Conservation (phyloP, 192 early-diverging fungal genomes). For the Backusella tuberculispora region DNA sequence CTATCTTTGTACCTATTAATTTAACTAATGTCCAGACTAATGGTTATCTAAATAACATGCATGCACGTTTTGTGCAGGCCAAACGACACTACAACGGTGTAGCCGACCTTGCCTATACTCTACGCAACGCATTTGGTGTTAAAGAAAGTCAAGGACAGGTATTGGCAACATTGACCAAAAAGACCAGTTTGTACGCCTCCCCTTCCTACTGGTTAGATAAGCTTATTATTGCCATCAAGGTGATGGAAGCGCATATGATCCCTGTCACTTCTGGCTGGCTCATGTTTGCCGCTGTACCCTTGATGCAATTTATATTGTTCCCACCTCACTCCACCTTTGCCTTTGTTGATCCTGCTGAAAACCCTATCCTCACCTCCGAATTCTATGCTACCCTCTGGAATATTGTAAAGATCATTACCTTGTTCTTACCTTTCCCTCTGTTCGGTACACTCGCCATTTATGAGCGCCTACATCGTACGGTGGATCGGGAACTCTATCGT, state of each 20-base stretch:
- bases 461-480: conserved; percentile 46
- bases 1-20: conserved; percentile 77
- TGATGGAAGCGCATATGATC: conserved; percentile 57
- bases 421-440: conserved; percentile 50
- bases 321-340: conserved; percentile 31
- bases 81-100: conserved; percentile 78
- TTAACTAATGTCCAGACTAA: conserved; percentile 60
- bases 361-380: conserved; percentile 46
- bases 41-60: conserved; percentile 56
- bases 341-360: conserved; percentile 42
- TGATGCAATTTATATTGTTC: conserved; percentile 52
- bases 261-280: conserved; percentile 54
- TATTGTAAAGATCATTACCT: conserved; percentile 46
- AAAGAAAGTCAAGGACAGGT: conserved; percentile 8
- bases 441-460: conserved; percentile 50
- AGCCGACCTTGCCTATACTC: conserved; percentile 66
- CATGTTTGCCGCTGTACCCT: conserved; percentile 56
- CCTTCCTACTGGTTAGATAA: conserved; percentile 45
- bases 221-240: conserved; percentile 45
- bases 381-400: conserved; percentile 48
- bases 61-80: conserved; percentile 70
- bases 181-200: background rate
- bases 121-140: conserved; percentile 41
- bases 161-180: background rate
- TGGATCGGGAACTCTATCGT: conserved; percentile 49